Conservation (phyloP, 495 filamentous ascomycete species). For the Tetracladium setigerum region DNA sequence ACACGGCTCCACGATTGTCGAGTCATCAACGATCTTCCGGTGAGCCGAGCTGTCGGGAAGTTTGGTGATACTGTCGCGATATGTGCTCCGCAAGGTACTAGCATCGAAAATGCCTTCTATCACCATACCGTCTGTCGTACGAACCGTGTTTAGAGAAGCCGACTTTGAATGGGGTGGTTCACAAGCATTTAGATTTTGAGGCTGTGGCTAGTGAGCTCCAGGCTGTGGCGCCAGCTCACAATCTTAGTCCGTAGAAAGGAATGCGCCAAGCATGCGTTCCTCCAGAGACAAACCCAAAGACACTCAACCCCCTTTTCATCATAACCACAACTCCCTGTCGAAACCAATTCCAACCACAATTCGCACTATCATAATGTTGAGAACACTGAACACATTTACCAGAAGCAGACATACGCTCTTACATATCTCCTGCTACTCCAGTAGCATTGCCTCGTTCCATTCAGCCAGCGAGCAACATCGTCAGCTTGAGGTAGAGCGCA, state of each 20-base stretch:
- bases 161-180: too few relatives aligned
- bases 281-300: too few relatives aligned
- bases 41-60: constrained; percentile 2
- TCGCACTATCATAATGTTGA: constrained; percentile 11
- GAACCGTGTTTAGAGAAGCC: too few relatives aligned
- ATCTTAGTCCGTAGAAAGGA: too few relatives aligned
- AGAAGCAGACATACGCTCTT: neutral
- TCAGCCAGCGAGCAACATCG: constrained; percentile 4
- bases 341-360: neutral
- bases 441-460: constrained; percentile 3
- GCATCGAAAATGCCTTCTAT: neutral
- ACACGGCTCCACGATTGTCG: neutral
- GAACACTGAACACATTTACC: neutral
- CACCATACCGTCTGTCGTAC: too few relatives aligned
- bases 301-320: too few relatives aligned
- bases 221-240: too few relatives aligned
- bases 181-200: too few relatives aligned
- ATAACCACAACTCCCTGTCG: too few relatives aligned
- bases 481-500: constrained; percentile 32
- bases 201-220: too few relatives aligned
- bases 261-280: too few relatives aligned
- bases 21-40: constrained; percentile 1
- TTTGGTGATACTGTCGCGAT: constrained; percentile 2
- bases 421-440: constrained; percentile 6
- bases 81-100: neutral